Conservation (phyloP, 345 rosid genomes). For the Lenwebbia sp. region DNA sequence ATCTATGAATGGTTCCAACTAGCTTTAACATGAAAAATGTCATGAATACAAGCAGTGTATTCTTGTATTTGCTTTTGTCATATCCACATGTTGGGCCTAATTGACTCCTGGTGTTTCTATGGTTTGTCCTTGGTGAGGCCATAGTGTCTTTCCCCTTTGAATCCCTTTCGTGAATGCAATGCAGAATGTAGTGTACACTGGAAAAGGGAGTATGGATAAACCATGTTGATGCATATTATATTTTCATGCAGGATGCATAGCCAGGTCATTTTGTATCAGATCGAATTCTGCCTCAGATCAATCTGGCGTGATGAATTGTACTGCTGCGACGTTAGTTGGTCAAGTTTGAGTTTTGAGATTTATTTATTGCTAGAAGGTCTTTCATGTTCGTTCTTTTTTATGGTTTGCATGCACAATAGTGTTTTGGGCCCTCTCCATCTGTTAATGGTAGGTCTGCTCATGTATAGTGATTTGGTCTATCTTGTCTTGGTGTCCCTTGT, state of each 20-base stretch:
- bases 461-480: neutral
- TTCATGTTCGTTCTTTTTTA: neutral
- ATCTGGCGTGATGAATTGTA: neutral
- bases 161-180: neutral
- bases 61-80: neutral
- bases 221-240: neutral
- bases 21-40: neutral
- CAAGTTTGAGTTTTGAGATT: neutral
- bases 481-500: neutral
- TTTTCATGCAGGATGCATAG: neutral
- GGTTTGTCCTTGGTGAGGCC: neutral
- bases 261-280: neutral
- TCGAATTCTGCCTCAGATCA: neutral
- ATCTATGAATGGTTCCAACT: neutral
- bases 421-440: neutral
- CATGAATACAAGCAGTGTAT: neutral
- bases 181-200: neutral
- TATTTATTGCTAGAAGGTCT: neutral
- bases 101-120: neutral
- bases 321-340: neutral
- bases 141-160: neutral
- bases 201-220: neutral
- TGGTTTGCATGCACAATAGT: neutral
- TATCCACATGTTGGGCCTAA: neutral
- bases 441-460: neutral